Conservation (phyloP, 805 yeast genomes). For the Candida multigemmis region DNA sequence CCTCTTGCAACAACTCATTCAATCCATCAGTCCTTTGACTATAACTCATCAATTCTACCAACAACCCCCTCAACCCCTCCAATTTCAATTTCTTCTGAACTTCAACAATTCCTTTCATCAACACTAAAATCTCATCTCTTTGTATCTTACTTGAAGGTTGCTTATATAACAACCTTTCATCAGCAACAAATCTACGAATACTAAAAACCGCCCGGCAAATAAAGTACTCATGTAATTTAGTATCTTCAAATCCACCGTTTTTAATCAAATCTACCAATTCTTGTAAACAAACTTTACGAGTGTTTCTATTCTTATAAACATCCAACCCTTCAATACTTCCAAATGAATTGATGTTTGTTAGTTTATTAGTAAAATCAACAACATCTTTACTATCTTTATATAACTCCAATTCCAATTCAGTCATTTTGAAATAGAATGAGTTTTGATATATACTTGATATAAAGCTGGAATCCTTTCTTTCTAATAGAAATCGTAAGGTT, state of each 20-base stretch:
- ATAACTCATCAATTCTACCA: no score
- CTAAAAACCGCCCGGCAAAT: constrained; percentile 51
- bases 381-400: constrained; percentile 15
- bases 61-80: no score
- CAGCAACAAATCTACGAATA: constrained; percentile 56
- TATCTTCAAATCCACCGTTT: constrained; percentile 4
- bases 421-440: constrained; percentile 52
- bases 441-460: constrained; percentile 44
- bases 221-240: constrained; percentile 28
- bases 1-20: no score
- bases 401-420: constrained; percentile 37
- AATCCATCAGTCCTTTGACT: no score
- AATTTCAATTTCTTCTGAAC: no score
- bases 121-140: constrained; percentile 45
- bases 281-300: constrained; percentile 49
- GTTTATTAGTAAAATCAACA: constrained; percentile 23
- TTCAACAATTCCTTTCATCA: constrained; percentile 44
- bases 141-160: constrained; percentile 65
- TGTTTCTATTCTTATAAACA: constrained; percentile 31
- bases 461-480: constrained; percentile 26
- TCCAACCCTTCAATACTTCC: constrained; percentile 54
- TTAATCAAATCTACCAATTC: constrained; percentile 36
- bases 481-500: constrained; percentile 4
- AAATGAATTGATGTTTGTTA: constrained; percentile 36
- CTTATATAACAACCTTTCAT: constrained; percentile 45